These are phyloP conservation scores for Ophiostoma pallidulum DNA, from an alignment of 2,329 filamentous ascomycete species.

Conservation along the genomic window DNA sequence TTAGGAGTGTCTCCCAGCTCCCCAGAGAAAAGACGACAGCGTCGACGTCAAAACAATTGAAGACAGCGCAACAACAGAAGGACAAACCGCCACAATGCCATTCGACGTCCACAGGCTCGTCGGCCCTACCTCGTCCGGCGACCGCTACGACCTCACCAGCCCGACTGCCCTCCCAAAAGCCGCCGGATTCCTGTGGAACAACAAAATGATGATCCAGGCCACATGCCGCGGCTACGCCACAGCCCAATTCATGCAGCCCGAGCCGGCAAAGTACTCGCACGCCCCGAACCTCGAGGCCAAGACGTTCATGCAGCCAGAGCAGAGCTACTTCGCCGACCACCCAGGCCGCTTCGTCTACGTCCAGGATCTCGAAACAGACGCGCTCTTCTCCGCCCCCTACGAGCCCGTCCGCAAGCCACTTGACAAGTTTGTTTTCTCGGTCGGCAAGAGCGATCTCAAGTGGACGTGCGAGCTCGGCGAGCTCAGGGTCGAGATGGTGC, in stretches of 20 bases:
- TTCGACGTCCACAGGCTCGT: slow-evolving; percentile 15
- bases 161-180: slow-evolving; percentile 48
- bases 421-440: slow-evolving; percentile 43
- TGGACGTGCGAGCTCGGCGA: slow-evolving; percentile 44
- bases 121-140: slow-evolving; percentile 37
- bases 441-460: slow-evolving; percentile 44
- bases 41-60: too few species aligned
- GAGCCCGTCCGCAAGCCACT: slow-evolving; percentile 41
- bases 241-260: slow-evolving; percentile 51
- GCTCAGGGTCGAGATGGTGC: slow-evolving; percentile 41
- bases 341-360: slow-evolving; percentile 50
- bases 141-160: slow-evolving; percentile 45
- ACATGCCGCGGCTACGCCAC: slow-evolving; percentile 51
- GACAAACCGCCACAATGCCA: neutral
- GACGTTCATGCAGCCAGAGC: slow-evolving; percentile 53
- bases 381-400: slow-evolving; percentile 46
- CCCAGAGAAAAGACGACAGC: too few species aligned
- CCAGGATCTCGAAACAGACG: slow-evolving; percentile 42
- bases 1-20: too few species aligned
- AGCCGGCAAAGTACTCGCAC: slow-evolving; percentile 51
- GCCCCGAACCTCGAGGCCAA: slow-evolving; percentile 48
- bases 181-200: slow-evolving; percentile 49
- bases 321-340: slow-evolving; percentile 49
- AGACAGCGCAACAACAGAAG: neutral
- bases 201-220: slow-evolving; percentile 51